Conservation (phyloP, 2,329 filamentous ascomycete genomes). For the Clonostachys sp. region DNA sequence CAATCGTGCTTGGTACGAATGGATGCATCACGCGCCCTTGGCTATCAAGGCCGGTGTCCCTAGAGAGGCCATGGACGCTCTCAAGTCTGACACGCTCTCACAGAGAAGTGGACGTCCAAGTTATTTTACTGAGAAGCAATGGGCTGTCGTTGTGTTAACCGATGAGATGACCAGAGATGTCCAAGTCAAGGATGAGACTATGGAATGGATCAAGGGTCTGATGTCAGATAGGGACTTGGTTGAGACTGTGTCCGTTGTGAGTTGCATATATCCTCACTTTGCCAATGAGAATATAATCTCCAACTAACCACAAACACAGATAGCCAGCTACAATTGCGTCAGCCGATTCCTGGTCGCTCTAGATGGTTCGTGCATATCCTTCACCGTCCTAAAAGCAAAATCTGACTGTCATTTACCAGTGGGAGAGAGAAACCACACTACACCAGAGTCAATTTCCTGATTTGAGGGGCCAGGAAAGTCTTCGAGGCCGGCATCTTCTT, state of each 20-base stretch:
- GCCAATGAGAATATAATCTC: background rate
- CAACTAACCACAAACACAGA: slow-evolving; percentile 18
- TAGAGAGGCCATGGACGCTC: slow-evolving; percentile 39
- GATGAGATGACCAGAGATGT: slow-evolving; percentile 82
- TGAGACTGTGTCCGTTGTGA: slow-evolving; percentile 72
- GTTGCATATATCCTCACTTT: slow-evolving; percentile 9
- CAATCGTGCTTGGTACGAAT: slow-evolving; percentile 83
- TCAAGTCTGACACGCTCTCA: slow-evolving; percentile 25
- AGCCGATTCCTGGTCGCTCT: slow-evolving; percentile 79
- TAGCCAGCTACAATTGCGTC: slow-evolving; percentile 79
- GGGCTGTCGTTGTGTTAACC: slow-evolving; percentile 67
- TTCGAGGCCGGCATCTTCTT: too few relatives aligned
- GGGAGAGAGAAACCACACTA: too few relatives aligned
- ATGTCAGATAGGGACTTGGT: slow-evolving; percentile 72
- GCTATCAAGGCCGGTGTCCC: slow-evolving; percentile 52
- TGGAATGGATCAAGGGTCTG: slow-evolving; percentile 52
- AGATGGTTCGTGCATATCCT: slow-evolving; percentile 51
- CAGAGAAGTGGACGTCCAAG: slow-evolving; percentile 15
- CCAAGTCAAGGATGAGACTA: slow-evolving; percentile 63
- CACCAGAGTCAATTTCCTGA: too few relatives aligned
- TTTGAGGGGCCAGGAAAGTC: too few relatives aligned
- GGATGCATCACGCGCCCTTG: slow-evolving; percentile 73
- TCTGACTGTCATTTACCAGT: too few relatives aligned
- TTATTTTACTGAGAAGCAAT: slow-evolving; percentile 53
- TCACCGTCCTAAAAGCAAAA: too few relatives aligned